Base-by-base conservation (phyloP, 1,284 basidiomycete species). In the Malassezia sympodialis region DNA sequence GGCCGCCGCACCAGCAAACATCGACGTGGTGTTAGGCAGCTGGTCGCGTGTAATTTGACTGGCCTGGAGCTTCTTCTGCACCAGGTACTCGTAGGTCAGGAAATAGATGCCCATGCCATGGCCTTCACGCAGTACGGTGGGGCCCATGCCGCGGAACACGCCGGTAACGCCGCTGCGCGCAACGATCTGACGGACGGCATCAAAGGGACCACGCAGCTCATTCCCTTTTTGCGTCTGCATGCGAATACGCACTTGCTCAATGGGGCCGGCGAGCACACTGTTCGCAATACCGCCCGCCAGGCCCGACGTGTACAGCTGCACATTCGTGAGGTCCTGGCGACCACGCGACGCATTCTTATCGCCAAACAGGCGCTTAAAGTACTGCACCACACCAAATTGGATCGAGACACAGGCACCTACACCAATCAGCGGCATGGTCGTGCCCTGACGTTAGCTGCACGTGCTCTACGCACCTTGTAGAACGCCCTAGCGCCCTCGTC, bases 161-260 rank as follows among this genome's bases (percentile, higher is more conserved):
- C 88, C 90, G 7, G 80, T 76, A 53, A 91, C 78, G n/a, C 90
- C 90, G 31, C 41, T 49, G 15, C 40, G 41, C 27, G 23, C 35
- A 34, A 24, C 27, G 34, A 58, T 53, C 43, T 64, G 60, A 2
- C 32, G 23, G 24, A 64, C 43, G 43, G 63, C 65, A 53, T 65
- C 66, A 15, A 66, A 47, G 0, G 62, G 58, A 80, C 87, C 71
- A 1, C 31, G 31, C 51, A 65, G 68, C 5, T 62, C 72, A 65
- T 61, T 49, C 1, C 59, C 52, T 12, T 62, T 65, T 51, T 74
- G 69, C 14, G 72, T 68, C 55, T 75, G 73, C 7, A 75, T 43
- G 85, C 91, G 86, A 67, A 96, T 96, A 79, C 93, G 87, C 68
- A 96, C 90, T 73, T 96, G 90, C 76, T 98, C 93, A 12, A 98